phyloP scores from a whole-genome alignment of 2,329 filamentous ascomycete species.

The Aotearoamyces nothofagi region DNA sequence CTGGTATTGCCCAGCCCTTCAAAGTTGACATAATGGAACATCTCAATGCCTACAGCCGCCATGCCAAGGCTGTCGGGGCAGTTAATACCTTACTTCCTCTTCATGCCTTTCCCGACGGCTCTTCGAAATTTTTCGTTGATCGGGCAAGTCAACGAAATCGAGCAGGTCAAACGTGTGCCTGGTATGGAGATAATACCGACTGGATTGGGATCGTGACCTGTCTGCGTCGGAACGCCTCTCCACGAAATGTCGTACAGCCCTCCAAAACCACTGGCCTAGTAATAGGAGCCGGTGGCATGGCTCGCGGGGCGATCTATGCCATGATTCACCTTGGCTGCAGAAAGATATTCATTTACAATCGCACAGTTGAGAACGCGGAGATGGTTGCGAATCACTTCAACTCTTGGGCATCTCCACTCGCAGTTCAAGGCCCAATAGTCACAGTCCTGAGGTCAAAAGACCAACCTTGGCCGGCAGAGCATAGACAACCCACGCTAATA shows the following conservation, averaged over 20 bases:
- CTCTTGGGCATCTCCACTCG: conserved; percentile 20
- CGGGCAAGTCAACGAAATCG: conserved; percentile 39
- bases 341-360: conserved; percentile 62
- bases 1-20: conserved; percentile 58
- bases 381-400: conserved; percentile 57
- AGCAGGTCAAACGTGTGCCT: conserved; percentile 48
- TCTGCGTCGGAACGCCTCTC: conserved; percentile 56
- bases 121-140: conserved; percentile 17
- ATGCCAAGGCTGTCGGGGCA: conserved; percentile 61
- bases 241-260: conserved; percentile 48
- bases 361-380: conserved; percentile 50
- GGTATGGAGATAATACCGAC: conserved; percentile 69
- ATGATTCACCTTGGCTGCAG: conserved; percentile 65
- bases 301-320: conserved; percentile 61
- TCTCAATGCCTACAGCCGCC: conserved; percentile 51
- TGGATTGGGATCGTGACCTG: conserved; percentile 67
- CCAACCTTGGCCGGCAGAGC: conserved; percentile 48
- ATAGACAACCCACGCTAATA: conserved; percentile 54
- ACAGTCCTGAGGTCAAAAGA: conserved; percentile 39
- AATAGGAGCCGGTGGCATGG: conserved; percentile 60
- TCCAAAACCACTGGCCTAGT: conserved; percentile 32
- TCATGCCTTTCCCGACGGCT: conserved; percentile 38
- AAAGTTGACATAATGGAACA: conserved; percentile 55
- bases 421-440: conserved; percentile 16
- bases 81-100: conserved; percentile 65